These are phyloP conservation scores for Clonostachys rhizophaga DNA, from an alignment of 2,329 filamentous ascomycete species.

Conservation along the genomic window DNA sequence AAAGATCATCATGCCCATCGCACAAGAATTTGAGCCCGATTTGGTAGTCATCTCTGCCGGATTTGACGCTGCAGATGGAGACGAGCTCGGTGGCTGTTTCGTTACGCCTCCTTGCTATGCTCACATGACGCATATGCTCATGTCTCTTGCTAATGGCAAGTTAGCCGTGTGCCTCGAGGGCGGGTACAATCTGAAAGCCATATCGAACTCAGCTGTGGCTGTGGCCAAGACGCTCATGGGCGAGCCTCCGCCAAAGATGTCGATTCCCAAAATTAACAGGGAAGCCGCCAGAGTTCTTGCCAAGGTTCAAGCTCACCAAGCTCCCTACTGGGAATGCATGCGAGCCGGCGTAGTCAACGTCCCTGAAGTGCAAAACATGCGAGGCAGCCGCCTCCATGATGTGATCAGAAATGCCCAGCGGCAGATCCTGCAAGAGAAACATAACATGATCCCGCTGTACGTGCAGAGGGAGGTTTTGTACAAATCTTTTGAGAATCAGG, in stretches of 20 bases:
- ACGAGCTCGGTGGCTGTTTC: constrained; percentile 88
- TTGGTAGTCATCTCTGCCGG: constrained; percentile 93
- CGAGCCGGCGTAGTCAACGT: constrained; percentile 60
- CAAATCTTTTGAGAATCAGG: constrained; percentile 79
- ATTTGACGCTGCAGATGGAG: constrained; percentile 92
- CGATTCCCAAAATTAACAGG: constrained; percentile 50
- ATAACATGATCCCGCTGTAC: constrained; percentile 75
- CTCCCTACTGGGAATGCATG: constrained; percentile 84
- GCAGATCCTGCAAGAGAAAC: constrained; percentile 63
- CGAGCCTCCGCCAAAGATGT: constrained; percentile 70
- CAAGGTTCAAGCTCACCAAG: constrained; percentile 55
- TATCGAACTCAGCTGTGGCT: constrained; percentile 86
- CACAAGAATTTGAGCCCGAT: constrained; percentile 88
- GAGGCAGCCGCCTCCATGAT: constrained; percentile 67
- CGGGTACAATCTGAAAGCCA: constrained; percentile 90
- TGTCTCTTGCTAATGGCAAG: constrained; percentile 87
- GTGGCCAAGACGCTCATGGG: constrained; percentile 94
- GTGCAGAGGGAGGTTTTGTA: constrained; percentile 71
- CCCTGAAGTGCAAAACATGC: constrained; percentile 43
- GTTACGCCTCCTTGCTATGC: constrained; percentile 90
- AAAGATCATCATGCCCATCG: constrained; percentile 93
- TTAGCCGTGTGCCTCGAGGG: constrained; percentile 92
- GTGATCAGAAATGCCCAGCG: constrained; percentile 75
- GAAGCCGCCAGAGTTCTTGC: constrained; percentile 52
- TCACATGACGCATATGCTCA: constrained; percentile 99